These are phyloP conservation scores for Colletotrichum sp. DNA, from an alignment of 2,329 filamentous ascomycete species.

Conservation along the genomic window DNA sequence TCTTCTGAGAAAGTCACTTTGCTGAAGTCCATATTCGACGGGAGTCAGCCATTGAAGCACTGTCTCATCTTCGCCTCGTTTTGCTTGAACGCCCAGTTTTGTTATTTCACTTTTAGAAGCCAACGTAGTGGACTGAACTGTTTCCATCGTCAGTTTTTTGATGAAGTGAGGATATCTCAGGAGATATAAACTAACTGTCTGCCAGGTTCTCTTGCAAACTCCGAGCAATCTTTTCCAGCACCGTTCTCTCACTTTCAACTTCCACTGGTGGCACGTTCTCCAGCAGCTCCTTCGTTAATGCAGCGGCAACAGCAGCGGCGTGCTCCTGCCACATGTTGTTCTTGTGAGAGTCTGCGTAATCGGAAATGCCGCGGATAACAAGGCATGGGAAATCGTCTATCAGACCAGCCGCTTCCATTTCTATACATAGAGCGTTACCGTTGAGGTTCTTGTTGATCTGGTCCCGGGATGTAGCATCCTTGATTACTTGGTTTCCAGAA, in stretches of 20 bases:
- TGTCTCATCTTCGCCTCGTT: too few species aligned
- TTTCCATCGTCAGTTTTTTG: too few species aligned
- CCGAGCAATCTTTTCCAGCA: too few species aligned
- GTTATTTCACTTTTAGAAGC: too few species aligned
- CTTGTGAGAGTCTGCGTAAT: slow-evolving; percentile 46
- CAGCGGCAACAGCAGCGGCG: slow-evolving; percentile 37
- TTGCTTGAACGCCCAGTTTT: too few species aligned
- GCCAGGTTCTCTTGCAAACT: background rate
- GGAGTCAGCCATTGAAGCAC: too few species aligned
- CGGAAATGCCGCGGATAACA: slow-evolving; percentile 43
- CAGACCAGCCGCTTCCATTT: slow-evolving; percentile 34
- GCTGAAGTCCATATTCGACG: too few species aligned
- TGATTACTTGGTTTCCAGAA: slow-evolving; percentile 41
- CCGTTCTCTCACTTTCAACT: background rate
- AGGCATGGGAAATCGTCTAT: slow-evolving; percentile 35
- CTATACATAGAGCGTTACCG: slow-evolving; percentile 27
- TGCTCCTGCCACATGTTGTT: slow-evolving; percentile 39
- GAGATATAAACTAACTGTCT: too few species aligned
- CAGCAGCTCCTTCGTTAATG: slow-evolving; percentile 27
- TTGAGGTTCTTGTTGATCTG: slow-evolving; percentile 22
- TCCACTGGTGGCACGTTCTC: background rate
- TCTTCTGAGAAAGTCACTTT: too few species aligned
- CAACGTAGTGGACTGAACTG: too few species aligned
- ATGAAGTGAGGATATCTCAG: too few species aligned
- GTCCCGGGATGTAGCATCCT: slow-evolving; percentile 34